phyloP scores from a whole-genome alignment of 768 basidiomycete genomes.

The Paxillus involutus region DNA sequence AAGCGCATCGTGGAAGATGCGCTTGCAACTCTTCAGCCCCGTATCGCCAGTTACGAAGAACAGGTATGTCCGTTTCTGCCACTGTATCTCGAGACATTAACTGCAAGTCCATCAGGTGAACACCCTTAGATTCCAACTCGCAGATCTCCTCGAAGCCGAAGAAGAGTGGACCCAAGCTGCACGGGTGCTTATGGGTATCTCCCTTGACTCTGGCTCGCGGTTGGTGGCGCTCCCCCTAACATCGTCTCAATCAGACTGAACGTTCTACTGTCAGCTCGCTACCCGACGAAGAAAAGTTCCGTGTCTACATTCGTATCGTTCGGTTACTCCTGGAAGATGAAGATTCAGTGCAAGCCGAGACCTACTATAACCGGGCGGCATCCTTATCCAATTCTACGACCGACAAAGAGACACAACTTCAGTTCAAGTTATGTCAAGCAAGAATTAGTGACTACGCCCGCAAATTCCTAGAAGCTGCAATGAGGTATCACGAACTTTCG shows the following conservation, averaged over 20 bases:
- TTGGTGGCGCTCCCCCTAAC: constrained; percentile 30
- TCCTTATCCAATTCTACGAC: constrained; percentile 78
- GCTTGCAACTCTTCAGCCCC: constrained; percentile 66
- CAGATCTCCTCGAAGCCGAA: constrained; percentile 82
- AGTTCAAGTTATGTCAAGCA: constrained; percentile 92
- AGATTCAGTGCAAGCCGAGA: constrained; percentile 96
- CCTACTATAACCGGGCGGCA: constrained; percentile 95
- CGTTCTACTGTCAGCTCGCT: constrained; percentile 42
- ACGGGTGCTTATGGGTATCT: constrained; percentile 87
- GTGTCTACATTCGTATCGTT: constrained; percentile 91
- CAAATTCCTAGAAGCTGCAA: constrained; percentile 92
- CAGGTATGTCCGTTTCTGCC: constrained; percentile 58
- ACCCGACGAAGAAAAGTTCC: constrained; percentile 83
- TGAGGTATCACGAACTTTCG: constrained; percentile 91
- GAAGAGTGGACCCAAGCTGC: constrained; percentile 96
- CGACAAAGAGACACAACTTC: constrained; percentile 76
- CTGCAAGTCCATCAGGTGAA: constrained; percentile 57
- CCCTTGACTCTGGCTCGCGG: constrained; percentile 88
- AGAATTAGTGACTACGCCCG: constrained; percentile 90
- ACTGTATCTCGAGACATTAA: constrained; percentile 9
- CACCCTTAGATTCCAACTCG: constrained; percentile 82
- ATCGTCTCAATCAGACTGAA: constrained; percentile 5
- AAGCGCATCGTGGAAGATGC: constrained; percentile 78
- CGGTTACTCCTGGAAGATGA: constrained; percentile 93
- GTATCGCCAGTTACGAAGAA: constrained; percentile 92